Evolutionary conservation across 257 asterid genomes (phyloP), one percentile per base, ranked within the genome.

Genomic region (Nicotiana noctiflora): DNA sequence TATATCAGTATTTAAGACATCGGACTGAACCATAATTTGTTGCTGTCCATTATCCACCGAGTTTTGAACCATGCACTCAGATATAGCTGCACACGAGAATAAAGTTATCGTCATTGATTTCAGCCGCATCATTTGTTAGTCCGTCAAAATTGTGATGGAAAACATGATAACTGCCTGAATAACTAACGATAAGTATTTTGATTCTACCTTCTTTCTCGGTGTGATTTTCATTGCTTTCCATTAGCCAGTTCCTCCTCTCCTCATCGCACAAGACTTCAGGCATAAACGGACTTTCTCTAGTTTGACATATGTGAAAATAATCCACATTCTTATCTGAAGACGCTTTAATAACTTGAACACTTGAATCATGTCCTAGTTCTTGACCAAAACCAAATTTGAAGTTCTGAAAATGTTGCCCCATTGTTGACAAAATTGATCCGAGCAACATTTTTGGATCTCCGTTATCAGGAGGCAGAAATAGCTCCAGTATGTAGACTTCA

Each of bases 361-460:
- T 88, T 92, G 92, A 88, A 75, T 86, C 97, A 68, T 89, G 89
- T 65, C 88, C 92, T 62, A 92, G 91, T 80, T 90, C 91, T 75
- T 87, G 89, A 6, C 98, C 97, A 0, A 97, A 95, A 83, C 95
- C 92, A 90, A 92, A 89, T 77, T 94, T 88, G 76, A 95, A 84
- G 82, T 94, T 93, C 81, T 90, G 91, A 49, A 91, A 84, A 86
- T 93, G 97, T 59, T 90, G 89, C 80, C 91, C 89, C 91, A 95
- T 88, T n/a, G 97, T 95, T 80, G 84, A 89, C 74, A 92, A 86
- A 79, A 95, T 75, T 2, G 93, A 89, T 80, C 89, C 89, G 86
- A 93, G 88, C 84, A 95, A 82, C 29, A 90, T 93, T 46, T 32
- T 77, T 7, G 84, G 79, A 81, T 88, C 88, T 61, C 74, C 84